Evolutionary conservation across 179 eudicot species (phyloP), one percentile per base, ranked within the genome.

Genomic region (Camellia oleifera): DNA sequence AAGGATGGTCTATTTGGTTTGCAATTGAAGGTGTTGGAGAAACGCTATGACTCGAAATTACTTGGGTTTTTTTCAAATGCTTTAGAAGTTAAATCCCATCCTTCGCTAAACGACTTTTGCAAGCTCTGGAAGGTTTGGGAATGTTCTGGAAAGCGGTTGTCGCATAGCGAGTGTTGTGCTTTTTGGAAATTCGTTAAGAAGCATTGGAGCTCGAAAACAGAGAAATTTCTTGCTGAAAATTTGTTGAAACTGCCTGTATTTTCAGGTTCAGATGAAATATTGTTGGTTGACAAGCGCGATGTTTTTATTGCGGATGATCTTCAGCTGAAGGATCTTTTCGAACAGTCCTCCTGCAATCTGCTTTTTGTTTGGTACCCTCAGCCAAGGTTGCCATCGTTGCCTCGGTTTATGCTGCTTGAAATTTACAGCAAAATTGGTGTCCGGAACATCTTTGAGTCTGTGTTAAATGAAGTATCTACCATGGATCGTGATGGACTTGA

Each of bases 51-150:
- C 26, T 9, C 71, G 14, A 54, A 84, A 3, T 32, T 89, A 23
- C 83, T 88, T 0, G 3, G 26, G 72, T 89, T 92, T 82, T 89
- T 93, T 74, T 79, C 87, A 5, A 76, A 53, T 15, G 83, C 81
- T 42, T 88, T 87, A 4, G 70, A 67, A 7, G 95, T 93, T 32
- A 89, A 82, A 76, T 50, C 20, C 8, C 72, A 67, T 64, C 95
- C 95, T 23, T 87, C 93, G 5, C 75, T 88, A 20, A 86, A 85
- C 3, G 89, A 91, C 76, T 91, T 88, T 77, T 80, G 87, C 81
- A 80, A 67, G 78, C 89, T 93, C 26, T 93, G 97, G 97, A 89
- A 80, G 77, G 77, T 75, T 40, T 93, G 97, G 97, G 97, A 91
- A 75, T 53, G 62, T 23, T 78, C 92, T 60, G 86, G 84, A 64